Evolutionary conservation across 176 grass and related monocot genomes (phyloP).

Genomic region (Ananas comosus): DNA sequence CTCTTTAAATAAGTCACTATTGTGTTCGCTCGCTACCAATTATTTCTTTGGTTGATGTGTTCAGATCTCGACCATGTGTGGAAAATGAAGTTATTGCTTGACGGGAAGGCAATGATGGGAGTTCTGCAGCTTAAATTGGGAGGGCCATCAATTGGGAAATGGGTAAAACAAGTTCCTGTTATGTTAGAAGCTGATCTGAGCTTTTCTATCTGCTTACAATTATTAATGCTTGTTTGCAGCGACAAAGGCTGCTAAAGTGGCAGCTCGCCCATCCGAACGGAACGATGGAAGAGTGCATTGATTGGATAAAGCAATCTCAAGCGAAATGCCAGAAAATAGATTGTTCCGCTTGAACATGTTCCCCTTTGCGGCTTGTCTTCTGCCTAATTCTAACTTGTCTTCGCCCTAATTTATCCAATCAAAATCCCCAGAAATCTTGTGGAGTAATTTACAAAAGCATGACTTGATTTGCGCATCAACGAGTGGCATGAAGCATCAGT

Average conservation of each 20-base stretch:
- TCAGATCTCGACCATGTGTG: slow-evolving; percentile 75
- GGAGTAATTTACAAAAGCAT: no score
- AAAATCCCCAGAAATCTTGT: no score
- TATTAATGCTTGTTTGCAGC: slow-evolving; percentile 31
- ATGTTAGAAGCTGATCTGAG: background rate
- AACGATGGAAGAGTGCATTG: slow-evolving; percentile 59
- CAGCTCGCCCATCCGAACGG: slow-evolving; percentile 75
- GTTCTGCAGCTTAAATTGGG: slow-evolving; percentile 71
- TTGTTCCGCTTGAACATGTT: slow-evolving; percentile 19
- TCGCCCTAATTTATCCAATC: no score
- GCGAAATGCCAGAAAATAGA: slow-evolving; percentile 71
- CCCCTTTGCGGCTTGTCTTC: background rate
- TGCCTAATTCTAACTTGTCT: background rate
- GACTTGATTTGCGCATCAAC: no score
- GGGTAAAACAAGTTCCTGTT: slow-evolving; percentile 35
- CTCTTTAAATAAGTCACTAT: background rate
- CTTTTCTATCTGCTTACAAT: background rate
- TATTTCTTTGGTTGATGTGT: background rate
- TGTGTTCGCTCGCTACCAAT: background rate
- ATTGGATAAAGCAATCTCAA: slow-evolving; percentile 86
- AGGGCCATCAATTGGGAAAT: slow-evolving; percentile 64
- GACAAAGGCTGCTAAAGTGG: slow-evolving; percentile 78
- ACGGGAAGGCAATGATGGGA: slow-evolving; percentile 83
- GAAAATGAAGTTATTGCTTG: slow-evolving; percentile 69
- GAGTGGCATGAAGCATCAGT: no score